These are phyloP conservation scores for Diaporthe australafricana DNA, from an alignment of 2,329 filamentous ascomycete genomes.

Conservation along the genomic window DNA sequence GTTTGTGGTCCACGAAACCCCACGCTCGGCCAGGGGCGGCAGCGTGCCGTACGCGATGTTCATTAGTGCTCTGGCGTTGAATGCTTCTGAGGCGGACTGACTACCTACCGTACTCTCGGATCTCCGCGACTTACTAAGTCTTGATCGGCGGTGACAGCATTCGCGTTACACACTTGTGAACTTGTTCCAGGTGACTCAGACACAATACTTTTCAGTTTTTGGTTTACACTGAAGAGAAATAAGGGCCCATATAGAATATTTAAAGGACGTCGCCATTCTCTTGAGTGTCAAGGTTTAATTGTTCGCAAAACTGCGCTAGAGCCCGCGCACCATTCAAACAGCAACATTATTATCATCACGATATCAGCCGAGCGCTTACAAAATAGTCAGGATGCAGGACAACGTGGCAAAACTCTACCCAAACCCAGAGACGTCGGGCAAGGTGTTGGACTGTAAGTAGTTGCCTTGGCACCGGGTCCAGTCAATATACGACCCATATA, in stretches of 20 bases:
- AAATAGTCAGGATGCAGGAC: slow-evolving; percentile 50
- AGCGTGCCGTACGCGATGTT: no score
- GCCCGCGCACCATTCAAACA: neutral
- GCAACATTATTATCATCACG: no score
- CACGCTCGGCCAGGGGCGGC: no score
- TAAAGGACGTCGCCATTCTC: neutral
- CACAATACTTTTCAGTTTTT: no score
- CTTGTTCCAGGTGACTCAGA: neutral
- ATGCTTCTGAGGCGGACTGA: no score
- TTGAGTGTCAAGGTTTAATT: no score
- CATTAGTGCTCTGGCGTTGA: no score
- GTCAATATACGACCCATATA: no score
- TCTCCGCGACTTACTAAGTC: neutral
- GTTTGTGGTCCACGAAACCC: neutral
- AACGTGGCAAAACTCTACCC: slow-evolving; percentile 55
- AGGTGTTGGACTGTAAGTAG: slow-evolving; percentile 48
- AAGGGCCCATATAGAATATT: neutral
- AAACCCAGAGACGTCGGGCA: slow-evolving; percentile 53
- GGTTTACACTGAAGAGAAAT: no score
- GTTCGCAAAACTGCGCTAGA: no score
- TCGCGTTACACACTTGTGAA: neutral
- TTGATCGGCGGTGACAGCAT: neutral
- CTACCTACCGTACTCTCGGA: no score
- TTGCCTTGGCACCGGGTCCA: neutral
- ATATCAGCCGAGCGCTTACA: neutral